Evolutionary conservation across 2,329 filamentous ascomycete species (phyloP).

Genomic region (Podosphaera leucotricha): DNA sequence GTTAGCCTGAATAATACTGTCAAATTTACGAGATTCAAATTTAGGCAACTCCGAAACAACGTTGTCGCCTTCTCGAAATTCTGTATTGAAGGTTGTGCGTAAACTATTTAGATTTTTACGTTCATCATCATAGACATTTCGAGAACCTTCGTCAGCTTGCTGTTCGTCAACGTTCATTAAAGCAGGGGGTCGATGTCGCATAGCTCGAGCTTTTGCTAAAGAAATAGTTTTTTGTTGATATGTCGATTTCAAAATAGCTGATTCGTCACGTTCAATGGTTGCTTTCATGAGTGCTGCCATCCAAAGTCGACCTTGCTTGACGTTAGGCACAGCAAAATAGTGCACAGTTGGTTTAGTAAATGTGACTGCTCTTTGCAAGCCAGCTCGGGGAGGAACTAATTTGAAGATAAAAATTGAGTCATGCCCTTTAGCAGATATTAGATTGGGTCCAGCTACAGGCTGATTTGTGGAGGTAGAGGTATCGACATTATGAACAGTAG

Average conservation of each 20-base stretch:
- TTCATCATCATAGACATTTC: constrained; percentile 13
- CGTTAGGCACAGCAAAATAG: constrained; percentile 86
- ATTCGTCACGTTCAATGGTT: constrained; percentile 80
- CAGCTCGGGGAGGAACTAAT: constrained; percentile 70
- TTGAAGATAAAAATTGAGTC: constrained; percentile 94
- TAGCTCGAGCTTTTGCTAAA: constrained; percentile 62
- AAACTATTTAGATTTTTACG: constrained; percentile 15
- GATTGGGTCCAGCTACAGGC: constrained; percentile 19
- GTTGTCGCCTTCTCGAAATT: constrained; percentile 14
- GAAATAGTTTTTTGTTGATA: constrained; percentile 97
- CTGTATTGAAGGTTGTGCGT: constrained; percentile 15
- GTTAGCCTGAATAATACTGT: neutral
- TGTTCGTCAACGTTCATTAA: constrained; percentile 45
- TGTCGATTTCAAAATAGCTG: constrained; percentile 59
- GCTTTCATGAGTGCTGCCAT: constrained; percentile 99
- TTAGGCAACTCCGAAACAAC: constrained; percentile 15
- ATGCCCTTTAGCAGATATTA: constrained; percentile 18
- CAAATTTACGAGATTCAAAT: constrained; percentile 3
- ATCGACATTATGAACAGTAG: constrained; percentile 24
- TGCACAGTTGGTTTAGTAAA: constrained; percentile 96
- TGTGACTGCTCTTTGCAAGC: constrained; percentile 72
- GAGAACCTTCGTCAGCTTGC: constrained; percentile 13
- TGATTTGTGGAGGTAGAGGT: constrained; percentile 22
- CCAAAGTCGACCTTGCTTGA: constrained; percentile 76
- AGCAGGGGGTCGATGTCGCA: constrained; percentile 75